A percentile compares a stretch with the other conserved stretches of the same genome.
Evolutionary conservation across 2,329 filamentous ascomycete genomes (phyloP).

Genomic region (Diplodia sapinea): DNA sequence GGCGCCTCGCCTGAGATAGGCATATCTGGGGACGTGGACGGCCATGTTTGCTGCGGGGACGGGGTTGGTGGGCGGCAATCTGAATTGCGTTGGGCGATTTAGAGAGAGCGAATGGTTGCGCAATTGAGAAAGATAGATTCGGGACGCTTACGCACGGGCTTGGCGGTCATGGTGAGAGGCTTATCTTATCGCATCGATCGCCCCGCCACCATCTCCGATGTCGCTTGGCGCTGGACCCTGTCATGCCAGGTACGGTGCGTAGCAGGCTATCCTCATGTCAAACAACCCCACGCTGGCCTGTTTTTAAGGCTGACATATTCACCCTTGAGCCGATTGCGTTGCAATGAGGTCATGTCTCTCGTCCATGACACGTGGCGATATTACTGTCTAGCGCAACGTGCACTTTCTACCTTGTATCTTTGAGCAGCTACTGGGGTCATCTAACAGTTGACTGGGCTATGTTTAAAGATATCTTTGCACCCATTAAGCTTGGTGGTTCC

Average conservation of each 20-base stretch:
- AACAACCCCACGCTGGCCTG: neutral
- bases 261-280: neutral
- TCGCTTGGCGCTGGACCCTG: slow-evolving; percentile 13
- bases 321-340: neutral
- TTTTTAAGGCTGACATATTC: neutral
- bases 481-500: too few species aligned
- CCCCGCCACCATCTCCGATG: slow-evolving; percentile 19
- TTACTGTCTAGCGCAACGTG: neutral
- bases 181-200: slow-evolving; percentile 20
- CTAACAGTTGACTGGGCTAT: too few species aligned
- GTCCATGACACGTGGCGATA: neutral
- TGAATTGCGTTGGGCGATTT: neutral
- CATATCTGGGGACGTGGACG: slow-evolving; percentile 1
- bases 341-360: neutral
- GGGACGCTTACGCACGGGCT: slow-evolving; percentile 24
- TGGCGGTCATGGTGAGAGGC: neutral
- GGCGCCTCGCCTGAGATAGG: slow-evolving; percentile 6
- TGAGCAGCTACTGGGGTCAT: too few species aligned
- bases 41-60: slow-evolving; percentile 1
- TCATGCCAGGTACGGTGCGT: slow-evolving; percentile 1
- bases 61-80: neutral
- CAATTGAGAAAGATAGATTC: slow-evolving; percentile 2
- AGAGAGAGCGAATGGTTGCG: neutral
- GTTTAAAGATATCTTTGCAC: too few species aligned
- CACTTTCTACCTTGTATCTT: neutral